Evolutionary conservation across 257 asterid species (phyloP), one percentile per base, ranked within the genome.

Genomic region (Nicotiana tomentosiformis): DNA sequence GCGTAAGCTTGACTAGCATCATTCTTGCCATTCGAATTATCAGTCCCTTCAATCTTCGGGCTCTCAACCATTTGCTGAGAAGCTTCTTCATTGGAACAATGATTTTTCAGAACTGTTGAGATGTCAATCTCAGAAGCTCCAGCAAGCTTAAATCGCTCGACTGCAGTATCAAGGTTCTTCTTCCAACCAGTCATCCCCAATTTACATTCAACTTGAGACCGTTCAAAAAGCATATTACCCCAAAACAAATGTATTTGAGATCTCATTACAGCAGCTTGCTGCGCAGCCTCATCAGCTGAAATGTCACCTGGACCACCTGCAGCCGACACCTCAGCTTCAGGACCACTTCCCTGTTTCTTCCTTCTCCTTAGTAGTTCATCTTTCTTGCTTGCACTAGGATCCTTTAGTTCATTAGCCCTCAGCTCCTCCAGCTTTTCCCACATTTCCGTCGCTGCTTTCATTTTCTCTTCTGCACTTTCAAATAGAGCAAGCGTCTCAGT

Each of bases 341-440:
- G 81, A 66, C 86, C 90, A 82, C 88, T 68, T 37, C 88, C 94
- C 80, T 84, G 90, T 87, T 91, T 94, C 89, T 91, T 91, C 90
- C 84, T 88, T 82, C 93, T 86, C 83, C 85, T 92, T 78, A 76
- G 84, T 20, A 88, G 70, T 77, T 93, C 98, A 76, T 95, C 97
- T 86, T 88, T 94, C 87, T 90, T 93, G 80, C 66, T 91, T 43
- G 83, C 88, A 82, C 35, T 87, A 4, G 93, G 91, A 78, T 92
- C 96, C 62, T 90, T 92, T 82, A 87, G 37, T 58, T 92, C 96
- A 43, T 88, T 91, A 16, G 88, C 94, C 86, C 98, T 92, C 84
- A 91, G 93, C 85, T 92, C 97, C 91, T 94, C 97, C 81, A 92
- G 84, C 90, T 90, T 92, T 90, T 94, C 98, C 99, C 98, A 94